A percentile compares a stretch with the other conserved stretches of the same genome.
Conservation (phyloP, 2,329 filamentous ascomycete species). For the Biscogniauxia marginata region DNA sequence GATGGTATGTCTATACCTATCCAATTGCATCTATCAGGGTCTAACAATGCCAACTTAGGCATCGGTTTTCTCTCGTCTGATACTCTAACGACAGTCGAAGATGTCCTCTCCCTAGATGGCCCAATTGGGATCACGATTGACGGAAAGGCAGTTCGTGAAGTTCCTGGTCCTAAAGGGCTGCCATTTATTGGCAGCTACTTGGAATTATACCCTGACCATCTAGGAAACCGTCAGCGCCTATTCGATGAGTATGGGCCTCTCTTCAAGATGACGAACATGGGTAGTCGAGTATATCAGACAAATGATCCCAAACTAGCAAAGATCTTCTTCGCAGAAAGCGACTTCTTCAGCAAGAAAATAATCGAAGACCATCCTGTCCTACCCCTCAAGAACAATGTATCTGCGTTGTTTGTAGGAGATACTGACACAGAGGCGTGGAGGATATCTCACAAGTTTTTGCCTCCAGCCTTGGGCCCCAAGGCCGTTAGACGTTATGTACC, state of each 20-base stretch:
- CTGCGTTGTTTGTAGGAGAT: slow-evolving; percentile 48
- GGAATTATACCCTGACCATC: slow-evolving; percentile 55
- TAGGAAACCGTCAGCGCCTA: slow-evolving; percentile 55
- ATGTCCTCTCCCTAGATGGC: slow-evolving; percentile 34
- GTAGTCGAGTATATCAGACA: slow-evolving; percentile 48
- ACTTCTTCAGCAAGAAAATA: neutral
- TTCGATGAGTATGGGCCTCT: slow-evolving; percentile 53
- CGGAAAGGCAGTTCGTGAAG: slow-evolving; percentile 45
- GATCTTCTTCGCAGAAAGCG: slow-evolving; percentile 33
- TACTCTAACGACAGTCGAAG: slow-evolving; percentile 33
- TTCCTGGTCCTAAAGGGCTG: slow-evolving; percentile 49
- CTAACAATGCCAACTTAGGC: slow-evolving; percentile 27
- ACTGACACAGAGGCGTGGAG: slow-evolving; percentile 51
- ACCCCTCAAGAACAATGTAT: slow-evolving; percentile 41
- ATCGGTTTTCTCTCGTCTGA: slow-evolving; percentile 37
- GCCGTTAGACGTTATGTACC: slow-evolving; percentile 61
- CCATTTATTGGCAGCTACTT: slow-evolving; percentile 54
- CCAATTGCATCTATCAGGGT: neutral
- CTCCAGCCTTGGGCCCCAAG: slow-evolving; percentile 57
- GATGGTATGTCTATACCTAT: slow-evolving; percentile 31
- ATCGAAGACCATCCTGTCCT: slow-evolving; percentile 40
- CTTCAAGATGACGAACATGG: slow-evolving; percentile 52
- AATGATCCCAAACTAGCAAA: slow-evolving; percentile 47
- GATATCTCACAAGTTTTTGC: slow-evolving; percentile 59
- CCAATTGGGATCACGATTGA: slow-evolving; percentile 47